Conservation (phyloP, 1,139 yeast species). For the Saccharomyces hybrid region DNA sequence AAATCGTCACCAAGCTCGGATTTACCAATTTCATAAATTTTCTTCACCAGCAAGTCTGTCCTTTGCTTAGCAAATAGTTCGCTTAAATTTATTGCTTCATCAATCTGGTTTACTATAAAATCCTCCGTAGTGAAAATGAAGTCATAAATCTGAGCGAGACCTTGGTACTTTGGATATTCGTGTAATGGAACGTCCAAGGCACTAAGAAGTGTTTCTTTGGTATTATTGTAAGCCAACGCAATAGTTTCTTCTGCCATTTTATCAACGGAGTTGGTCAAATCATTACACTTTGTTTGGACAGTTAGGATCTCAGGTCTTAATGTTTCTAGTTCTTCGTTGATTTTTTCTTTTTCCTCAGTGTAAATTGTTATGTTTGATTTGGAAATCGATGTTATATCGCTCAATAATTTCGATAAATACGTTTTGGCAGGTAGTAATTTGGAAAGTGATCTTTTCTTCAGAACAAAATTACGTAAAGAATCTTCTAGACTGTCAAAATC, state of each 20-base stretch:
- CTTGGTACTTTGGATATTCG: slow-evolving; percentile 52
- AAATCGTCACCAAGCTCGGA: slow-evolving; percentile 50
- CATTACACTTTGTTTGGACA: slow-evolving; percentile 44
- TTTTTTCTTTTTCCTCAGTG: slow-evolving; percentile 39
- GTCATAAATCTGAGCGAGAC: slow-evolving; percentile 57
- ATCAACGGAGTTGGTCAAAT: slow-evolving; percentile 54
- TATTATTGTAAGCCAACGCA: slow-evolving; percentile 51
- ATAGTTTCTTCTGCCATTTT: slow-evolving; percentile 55
- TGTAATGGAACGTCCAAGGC: slow-evolving; percentile 56
- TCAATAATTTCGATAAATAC: slow-evolving; percentile 59
- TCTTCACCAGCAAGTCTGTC: slow-evolving; percentile 54
- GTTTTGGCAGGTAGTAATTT: slow-evolving; percentile 90
- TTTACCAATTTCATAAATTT: slow-evolving; percentile 59
- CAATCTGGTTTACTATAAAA: slow-evolving; percentile 56
- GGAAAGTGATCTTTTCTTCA: slow-evolving; percentile 82
- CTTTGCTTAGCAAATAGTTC: slow-evolving; percentile 60
- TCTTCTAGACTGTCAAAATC: slow-evolving; percentile 81
- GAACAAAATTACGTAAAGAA: slow-evolving; percentile 73
- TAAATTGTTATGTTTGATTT: slow-evolving; percentile 53
- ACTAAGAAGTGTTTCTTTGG: slow-evolving; percentile 46
- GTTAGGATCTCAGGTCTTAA: slow-evolving; percentile 60
- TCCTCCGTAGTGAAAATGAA: slow-evolving; percentile 67
- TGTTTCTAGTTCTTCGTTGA: slow-evolving; percentile 43
- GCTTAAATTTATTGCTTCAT: slow-evolving; percentile 53
- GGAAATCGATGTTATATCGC: slow-evolving; percentile 58